Evolutionary conservation across 2,329 filamentous ascomycete genomes (phyloP).

Genomic region (Cadophora malorum): DNA sequence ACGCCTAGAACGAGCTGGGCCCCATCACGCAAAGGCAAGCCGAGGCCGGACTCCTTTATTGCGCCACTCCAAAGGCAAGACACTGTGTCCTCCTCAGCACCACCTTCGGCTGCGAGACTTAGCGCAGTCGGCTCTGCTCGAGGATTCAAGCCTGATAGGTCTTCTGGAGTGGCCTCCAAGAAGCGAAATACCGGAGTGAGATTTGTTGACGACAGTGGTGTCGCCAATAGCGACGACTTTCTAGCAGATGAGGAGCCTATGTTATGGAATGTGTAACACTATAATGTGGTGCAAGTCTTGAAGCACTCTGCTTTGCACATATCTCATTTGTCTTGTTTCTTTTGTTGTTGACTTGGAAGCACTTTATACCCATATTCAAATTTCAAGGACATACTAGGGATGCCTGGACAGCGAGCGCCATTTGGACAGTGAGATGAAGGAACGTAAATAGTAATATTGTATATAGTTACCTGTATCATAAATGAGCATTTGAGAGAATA

Average conservation of each 20-base stretch:
- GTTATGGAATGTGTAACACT: constrained; percentile 33
- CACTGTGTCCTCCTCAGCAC: constrained; percentile 31
- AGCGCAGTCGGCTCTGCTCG: constrained; percentile 36
- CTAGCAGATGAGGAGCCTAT: constrained; percentile 30
- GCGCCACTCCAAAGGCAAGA: constrained; percentile 20
- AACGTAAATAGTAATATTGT: constrained; percentile 20
- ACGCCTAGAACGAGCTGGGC: constrained; percentile 38
- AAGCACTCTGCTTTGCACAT: constrained; percentile 12
- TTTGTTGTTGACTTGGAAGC: constrained; percentile 16
- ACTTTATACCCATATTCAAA: constrained; percentile 27
- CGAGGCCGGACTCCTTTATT: constrained; percentile 32
- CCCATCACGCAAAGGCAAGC: constrained; percentile 23
- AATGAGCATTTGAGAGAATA: not conserved
- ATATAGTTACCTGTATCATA: constrained; percentile 9
- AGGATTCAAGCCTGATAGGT: constrained; percentile 27
- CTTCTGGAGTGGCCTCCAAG: constrained; percentile 21
- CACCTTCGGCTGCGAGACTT: constrained; percentile 37
- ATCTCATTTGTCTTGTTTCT: constrained; percentile 22
- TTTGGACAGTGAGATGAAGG: constrained; percentile 11
- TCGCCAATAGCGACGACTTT: constrained; percentile 24
- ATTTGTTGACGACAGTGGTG: constrained; percentile 32
- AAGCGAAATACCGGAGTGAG: constrained; percentile 31
- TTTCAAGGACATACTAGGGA: constrained; percentile 5
- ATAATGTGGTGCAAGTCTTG: constrained; percentile 8
- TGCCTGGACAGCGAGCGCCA: not conserved